phyloP scores from a whole-genome alignment of 208 protist genomes.

The Acanthamoeba sp. region DNA sequence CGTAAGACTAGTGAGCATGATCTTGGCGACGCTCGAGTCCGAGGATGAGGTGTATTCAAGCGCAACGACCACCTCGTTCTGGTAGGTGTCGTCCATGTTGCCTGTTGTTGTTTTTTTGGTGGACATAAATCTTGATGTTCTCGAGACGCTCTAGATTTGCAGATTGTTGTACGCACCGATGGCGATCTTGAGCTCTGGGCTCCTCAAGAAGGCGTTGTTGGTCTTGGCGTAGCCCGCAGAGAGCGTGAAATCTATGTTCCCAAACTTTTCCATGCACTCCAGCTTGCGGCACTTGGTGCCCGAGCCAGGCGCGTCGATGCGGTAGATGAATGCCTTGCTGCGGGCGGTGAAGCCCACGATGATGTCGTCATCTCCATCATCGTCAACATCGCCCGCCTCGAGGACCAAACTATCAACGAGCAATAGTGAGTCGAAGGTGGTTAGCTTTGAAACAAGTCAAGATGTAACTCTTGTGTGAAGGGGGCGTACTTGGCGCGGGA shows the following conservation, averaged over 20 bases:
- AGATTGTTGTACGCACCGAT: background rate
- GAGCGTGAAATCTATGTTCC: background rate
- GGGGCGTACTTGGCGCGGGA: background rate
- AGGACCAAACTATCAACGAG: too few species aligned
- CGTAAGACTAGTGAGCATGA: background rate
- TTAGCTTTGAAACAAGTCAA: background rate
- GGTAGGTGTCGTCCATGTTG: background rate
- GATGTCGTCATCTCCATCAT: background rate
- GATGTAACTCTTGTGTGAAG: background rate
- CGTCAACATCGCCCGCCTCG: constrained; percentile 2
- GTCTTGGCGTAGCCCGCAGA: background rate
- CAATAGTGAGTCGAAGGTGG: too few species aligned
- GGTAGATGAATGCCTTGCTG: background rate
- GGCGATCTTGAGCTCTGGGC: constrained; percentile 22
- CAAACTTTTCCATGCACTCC: background rate
- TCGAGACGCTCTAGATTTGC: too few species aligned
- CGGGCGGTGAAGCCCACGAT: background rate
- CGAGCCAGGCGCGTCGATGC: background rate
- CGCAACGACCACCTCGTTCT: background rate
- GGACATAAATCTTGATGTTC: too few species aligned
- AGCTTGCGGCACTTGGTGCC: background rate
- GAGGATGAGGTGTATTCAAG: background rate
- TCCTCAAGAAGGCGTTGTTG: background rate
- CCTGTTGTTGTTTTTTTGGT: too few species aligned
- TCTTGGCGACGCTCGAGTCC: background rate